These are phyloP conservation scores for Aschersonia sp. DNA, from an alignment of 2,329 filamentous ascomycete genomes.

Conservation along the genomic window DNA sequence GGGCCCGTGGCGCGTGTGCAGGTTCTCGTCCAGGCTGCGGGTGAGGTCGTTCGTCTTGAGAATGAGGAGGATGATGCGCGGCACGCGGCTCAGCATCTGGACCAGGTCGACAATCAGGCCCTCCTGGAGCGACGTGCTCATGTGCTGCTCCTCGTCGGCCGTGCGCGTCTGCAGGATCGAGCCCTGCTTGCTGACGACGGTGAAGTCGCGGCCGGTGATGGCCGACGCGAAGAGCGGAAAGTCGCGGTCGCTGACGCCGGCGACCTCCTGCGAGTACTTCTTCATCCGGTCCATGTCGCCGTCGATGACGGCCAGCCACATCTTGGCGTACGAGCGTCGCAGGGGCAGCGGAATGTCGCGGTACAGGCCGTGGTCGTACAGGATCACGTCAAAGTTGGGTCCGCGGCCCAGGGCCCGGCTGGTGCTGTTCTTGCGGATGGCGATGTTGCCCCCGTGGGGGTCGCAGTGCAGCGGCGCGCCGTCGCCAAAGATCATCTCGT, in stretches of 20 bases:
- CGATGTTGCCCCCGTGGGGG: conserved; percentile 91
- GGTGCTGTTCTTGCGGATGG: conserved; percentile 62
- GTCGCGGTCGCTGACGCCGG: conserved; percentile 74
- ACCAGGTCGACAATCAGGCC: conserved; percentile 82
- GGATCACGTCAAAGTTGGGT: conserved; percentile 82
- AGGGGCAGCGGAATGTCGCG: conserved; percentile 72
- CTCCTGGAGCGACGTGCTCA: conserved; percentile 70
- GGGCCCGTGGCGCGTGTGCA: conserved; percentile 57
- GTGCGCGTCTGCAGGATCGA: conserved; percentile 46
- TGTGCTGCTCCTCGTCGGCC: conserved; percentile 68
- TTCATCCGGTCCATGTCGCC: conserved; percentile 78
- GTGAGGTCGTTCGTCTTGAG: conserved; percentile 97
- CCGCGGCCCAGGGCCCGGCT: conserved; percentile 32
- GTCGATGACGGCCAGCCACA: conserved; percentile 93
- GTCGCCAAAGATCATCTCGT: conserved; percentile 96
- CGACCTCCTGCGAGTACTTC: conserved; percentile 75
- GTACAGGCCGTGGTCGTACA: conserved; percentile 96
- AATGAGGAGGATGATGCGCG: conserved; percentile 83
- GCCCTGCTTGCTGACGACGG: conserved; percentile 49
- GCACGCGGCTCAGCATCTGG: conserved; percentile 74
- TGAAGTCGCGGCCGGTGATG: conserved; percentile 88
- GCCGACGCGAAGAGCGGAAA: conserved; percentile 93
- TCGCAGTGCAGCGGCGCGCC: conserved; percentile 88
- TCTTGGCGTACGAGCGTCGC: conserved; percentile 80
- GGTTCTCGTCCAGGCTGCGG: conserved; percentile 79